These are phyloP conservation scores for Polytolypa hystricis DNA, from an alignment of 2,329 filamentous ascomycete species.

Conservation along the genomic window DNA sequence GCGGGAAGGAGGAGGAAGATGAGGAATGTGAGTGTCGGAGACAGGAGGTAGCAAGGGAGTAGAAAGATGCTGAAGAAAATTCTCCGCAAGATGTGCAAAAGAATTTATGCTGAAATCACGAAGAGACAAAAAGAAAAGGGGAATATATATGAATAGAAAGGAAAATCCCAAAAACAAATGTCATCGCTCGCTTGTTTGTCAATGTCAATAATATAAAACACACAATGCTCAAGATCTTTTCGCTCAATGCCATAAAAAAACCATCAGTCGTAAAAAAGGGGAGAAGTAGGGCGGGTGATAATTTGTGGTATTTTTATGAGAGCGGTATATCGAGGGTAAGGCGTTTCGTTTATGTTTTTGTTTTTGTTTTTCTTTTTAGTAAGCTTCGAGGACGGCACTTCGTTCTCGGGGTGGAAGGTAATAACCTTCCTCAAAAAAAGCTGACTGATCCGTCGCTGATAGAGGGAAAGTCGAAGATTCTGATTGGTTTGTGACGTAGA, in stretches of 20 bases:
- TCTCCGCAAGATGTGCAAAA: too few relatives aligned
- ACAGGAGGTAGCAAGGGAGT: neutral
- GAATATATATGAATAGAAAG: too few relatives aligned
- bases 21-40: neutral
- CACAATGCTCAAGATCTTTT: neutral
- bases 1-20: neutral
- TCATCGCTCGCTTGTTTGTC: constrained; percentile 1
- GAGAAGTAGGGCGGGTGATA: neutral
- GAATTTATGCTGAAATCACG: neutral
- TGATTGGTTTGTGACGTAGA: constrained; percentile 23
- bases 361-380: constrained; percentile 24
- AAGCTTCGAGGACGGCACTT: constrained; percentile 39
- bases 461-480: constrained; percentile 10
- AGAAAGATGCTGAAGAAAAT: neutral
- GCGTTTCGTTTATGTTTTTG: too few relatives aligned
- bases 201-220: neutral
- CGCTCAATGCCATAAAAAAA: constrained; percentile 2
- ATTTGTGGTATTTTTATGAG: neutral
- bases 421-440: constrained; percentile 39
- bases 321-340: neutral
- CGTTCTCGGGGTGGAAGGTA: constrained; percentile 35
- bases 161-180: neutral
- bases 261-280: neutral
- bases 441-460: constrained; percentile 24
- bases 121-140: neutral